Conservation (phyloP, 164 flowering plant genomes). For the Chimonanthus salicifolius region DNA sequence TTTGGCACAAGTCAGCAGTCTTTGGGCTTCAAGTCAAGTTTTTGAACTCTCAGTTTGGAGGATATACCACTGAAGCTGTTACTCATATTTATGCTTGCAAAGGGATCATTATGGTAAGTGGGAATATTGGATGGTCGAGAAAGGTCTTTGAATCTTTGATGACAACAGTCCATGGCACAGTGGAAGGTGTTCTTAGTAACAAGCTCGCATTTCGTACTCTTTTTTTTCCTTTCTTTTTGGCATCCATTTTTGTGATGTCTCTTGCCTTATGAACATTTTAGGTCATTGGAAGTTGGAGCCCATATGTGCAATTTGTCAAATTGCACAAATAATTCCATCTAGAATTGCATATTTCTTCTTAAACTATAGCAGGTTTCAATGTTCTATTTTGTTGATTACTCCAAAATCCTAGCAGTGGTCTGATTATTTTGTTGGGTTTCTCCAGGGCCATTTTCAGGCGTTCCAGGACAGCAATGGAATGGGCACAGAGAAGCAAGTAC, state of each 20-base stretch:
- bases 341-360: neutral
- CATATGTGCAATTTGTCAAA: neutral
- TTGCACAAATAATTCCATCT: neutral
- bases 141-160: too few relatives aligned
- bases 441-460: slow-evolving; percentile 61
- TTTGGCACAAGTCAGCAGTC: too few relatives aligned
- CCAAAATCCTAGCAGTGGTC: neutral
- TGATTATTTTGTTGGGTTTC: slow-evolving; percentile 4
- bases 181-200: too few relatives aligned
- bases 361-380: neutral
- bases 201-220: neutral
- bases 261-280: neutral
- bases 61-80: too few relatives aligned
- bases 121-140: too few relatives aligned
- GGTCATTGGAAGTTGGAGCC: neutral
- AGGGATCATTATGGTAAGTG: too few relatives aligned
- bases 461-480: slow-evolving; percentile 66
- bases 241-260: neutral
- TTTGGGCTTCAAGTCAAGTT: too few relatives aligned
- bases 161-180: too few relatives aligned
- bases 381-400: neutral
- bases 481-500: slow-evolving; percentile 69
- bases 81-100: too few relatives aligned
- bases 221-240: neutral
- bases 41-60: too few relatives aligned